These are phyloP conservation scores for Colletotrichum plurivorum DNA, from an alignment of 2,329 filamentous ascomycete genomes.

Conservation along the genomic window DNA sequence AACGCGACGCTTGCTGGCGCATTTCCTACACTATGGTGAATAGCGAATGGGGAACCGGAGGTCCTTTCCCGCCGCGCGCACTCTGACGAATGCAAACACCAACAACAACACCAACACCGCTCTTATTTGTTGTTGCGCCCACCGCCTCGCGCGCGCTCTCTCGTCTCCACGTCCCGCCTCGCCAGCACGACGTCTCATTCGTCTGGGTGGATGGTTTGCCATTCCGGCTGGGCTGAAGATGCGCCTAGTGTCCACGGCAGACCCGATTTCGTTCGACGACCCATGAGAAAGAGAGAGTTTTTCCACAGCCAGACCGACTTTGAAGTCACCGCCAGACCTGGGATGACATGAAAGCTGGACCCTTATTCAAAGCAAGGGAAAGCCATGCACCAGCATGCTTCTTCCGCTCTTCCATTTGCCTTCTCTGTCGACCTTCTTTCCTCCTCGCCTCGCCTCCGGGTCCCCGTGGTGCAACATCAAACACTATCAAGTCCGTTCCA, in stretches of 20 bases:
- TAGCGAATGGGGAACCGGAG: not conserved
- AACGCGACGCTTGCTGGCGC: too few species aligned
- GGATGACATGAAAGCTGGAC: slow-evolving; percentile 34
- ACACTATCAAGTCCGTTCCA: not conserved
- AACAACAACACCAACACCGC: not conserved
- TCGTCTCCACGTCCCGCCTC: slow-evolving; percentile 10
- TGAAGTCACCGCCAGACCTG: slow-evolving; percentile 21
- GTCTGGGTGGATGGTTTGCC: slow-evolving; percentile 22
- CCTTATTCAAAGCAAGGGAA: slow-evolving; percentile 15
- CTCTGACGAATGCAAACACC: slow-evolving; percentile 29
- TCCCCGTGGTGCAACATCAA: slow-evolving; percentile 17
- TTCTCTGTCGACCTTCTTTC: slow-evolving; percentile 1
- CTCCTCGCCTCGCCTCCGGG: not conserved
- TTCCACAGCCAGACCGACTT: slow-evolving; percentile 3
- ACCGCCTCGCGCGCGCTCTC: slow-evolving; percentile 7
- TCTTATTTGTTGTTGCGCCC: slow-evolving; percentile 24
- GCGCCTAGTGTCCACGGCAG: slow-evolving; percentile 10
- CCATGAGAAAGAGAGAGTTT: slow-evolving; percentile 3
- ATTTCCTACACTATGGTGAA: too few species aligned
- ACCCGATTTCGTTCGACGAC: slow-evolving; percentile 11
- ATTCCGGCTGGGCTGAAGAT: slow-evolving; percentile 24
- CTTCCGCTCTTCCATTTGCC: slow-evolving; percentile 13
- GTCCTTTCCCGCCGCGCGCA: not conserved
- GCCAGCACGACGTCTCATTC: slow-evolving; percentile 15
- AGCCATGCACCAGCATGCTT: slow-evolving; percentile 25